Base-by-base conservation (phyloP, 2,329 filamentous ascomycete species). In the Botrytis paeoniae region DNA sequence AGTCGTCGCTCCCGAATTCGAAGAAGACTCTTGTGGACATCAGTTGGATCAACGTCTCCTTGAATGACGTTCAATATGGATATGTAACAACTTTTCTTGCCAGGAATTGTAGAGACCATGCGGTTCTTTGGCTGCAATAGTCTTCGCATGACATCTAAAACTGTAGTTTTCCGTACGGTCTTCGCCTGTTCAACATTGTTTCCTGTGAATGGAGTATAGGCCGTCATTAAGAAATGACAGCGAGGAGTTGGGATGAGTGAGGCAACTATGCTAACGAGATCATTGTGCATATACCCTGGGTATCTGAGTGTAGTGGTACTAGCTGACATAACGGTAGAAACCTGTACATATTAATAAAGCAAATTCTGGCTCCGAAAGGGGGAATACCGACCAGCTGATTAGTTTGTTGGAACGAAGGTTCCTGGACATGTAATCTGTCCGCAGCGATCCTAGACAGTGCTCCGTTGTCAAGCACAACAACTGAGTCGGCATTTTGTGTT, bases 211-310 rank as follows among this genome's bases (percentile, higher is more conserved):
- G 96, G 96, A 0, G 96, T 99, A 85, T 99, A 99, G 61, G 95
- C 94, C 8, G 96, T 99, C 90, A 98, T 97, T 74, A 99, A 87
- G 88, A 99, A 99, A 84, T 99, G 97, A 81, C 95, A 97, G 78
- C 96, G 91, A 16, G 96, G 97, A 0, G 95, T 99, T 2, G 96
- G 96, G 75, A 99, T 98, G 60, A 99, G 88, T 32, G 94, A 97
- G 37, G 97, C 96, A 73, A 99, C 88, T 79, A 99, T 98, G 83
- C 95, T 96, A 80, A 97, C 95, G 25, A 99, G 91, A 81, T 99
- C 96, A 83, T 99, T 99, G 86, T 99, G 96, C 96, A 99, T 99
- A 84, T 99, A 99, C 57, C 96, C 96, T 1, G 96, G 96, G 82
- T 99, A 99, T 80, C 96, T 89, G 69, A 99, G 89, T 3, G 97